These are phyloP conservation scores for Colletotrichum siamense DNA, from an alignment of 2,329 filamentous ascomycete genomes.

Conservation along the genomic window DNA sequence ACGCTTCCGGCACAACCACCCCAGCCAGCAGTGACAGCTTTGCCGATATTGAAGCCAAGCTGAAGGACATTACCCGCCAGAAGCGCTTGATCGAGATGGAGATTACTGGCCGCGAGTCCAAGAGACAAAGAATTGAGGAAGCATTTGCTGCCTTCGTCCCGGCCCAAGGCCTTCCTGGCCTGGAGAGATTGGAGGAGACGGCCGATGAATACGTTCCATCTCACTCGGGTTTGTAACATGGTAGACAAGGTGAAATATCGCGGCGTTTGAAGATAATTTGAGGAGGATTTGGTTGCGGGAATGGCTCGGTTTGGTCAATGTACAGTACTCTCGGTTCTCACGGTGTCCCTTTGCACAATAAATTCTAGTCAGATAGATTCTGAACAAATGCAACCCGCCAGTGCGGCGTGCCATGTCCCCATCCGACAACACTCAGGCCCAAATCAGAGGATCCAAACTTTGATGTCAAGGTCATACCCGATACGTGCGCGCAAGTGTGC, in stretches of 20 bases:
- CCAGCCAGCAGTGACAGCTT: neutral
- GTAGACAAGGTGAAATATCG: neutral
- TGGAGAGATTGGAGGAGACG: neutral
- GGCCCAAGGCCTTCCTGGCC: neutral
- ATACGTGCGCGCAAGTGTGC: neutral
- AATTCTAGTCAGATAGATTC: neutral
- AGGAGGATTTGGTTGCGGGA: neutral
- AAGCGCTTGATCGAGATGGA: neutral
- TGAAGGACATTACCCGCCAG: neutral
- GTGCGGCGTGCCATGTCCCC: neutral
- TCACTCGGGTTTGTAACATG: neutral
- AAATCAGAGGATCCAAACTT: neutral
- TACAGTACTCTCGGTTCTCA: neutral
- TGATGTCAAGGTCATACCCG: neutral
- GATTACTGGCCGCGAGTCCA: neutral
- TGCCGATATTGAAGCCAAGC: neutral
- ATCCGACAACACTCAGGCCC: neutral
- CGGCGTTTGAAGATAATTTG: neutral
- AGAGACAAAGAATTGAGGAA: neutral
- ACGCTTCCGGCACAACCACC: neutral
- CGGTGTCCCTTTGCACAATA: neutral
- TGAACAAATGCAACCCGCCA: neutral
- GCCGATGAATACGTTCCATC: neutral
- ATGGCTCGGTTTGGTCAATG: neutral
- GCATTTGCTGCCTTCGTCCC: neutral